phyloP scores from a whole-genome alignment of 2,329 filamentous ascomycete genomes.

The Phyllosticta ampelicida region DNA sequence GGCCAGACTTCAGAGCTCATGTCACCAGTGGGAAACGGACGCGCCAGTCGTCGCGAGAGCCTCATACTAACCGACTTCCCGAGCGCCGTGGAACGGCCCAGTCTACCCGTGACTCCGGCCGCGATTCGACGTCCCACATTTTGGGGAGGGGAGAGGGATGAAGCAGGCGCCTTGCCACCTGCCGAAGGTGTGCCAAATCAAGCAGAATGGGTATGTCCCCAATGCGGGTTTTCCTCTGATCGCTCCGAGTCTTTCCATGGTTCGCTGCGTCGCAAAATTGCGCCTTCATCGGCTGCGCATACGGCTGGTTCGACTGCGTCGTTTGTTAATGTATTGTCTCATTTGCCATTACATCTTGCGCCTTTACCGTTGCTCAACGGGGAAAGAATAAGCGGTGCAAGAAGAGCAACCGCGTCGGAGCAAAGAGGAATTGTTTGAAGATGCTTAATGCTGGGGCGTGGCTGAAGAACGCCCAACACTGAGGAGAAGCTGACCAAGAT shows the following conservation, averaged over 20 bases:
- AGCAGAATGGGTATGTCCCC: constrained; percentile 81
- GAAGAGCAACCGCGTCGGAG: background rate
- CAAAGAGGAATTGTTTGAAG: background rate
- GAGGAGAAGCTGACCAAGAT: constrained; percentile 20
- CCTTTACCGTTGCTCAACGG: constrained; percentile 1
- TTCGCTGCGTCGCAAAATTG: constrained; percentile 1
- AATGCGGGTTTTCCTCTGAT: constrained; percentile 24
- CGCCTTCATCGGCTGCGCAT: constrained; percentile 1
- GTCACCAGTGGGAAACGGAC: constrained; percentile 23
- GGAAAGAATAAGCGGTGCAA: background rate
- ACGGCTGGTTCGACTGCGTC: background rate
- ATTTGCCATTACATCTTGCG: constrained; percentile 3
- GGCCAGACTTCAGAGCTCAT: constrained; percentile 20
- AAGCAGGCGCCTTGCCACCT: constrained; percentile 51
- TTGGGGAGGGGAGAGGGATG: constrained; percentile 52
- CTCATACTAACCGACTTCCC: constrained; percentile 81
- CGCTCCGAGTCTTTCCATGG: constrained; percentile 2
- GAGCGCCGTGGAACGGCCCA: constrained; percentile 68
- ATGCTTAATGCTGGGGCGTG: background rate
- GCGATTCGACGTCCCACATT: constrained; percentile 60
- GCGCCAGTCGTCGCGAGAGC: constrained; percentile 37
- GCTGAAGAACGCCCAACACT: background rate
- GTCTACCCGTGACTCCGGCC: constrained; percentile 81
- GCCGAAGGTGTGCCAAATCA: constrained; percentile 80
- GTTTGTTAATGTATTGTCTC: background rate